Evolutionary conservation across 306 rosid genomes (phyloP), one percentile per base, ranked within the genome.

Genomic region (Pyrus communis): DNA sequence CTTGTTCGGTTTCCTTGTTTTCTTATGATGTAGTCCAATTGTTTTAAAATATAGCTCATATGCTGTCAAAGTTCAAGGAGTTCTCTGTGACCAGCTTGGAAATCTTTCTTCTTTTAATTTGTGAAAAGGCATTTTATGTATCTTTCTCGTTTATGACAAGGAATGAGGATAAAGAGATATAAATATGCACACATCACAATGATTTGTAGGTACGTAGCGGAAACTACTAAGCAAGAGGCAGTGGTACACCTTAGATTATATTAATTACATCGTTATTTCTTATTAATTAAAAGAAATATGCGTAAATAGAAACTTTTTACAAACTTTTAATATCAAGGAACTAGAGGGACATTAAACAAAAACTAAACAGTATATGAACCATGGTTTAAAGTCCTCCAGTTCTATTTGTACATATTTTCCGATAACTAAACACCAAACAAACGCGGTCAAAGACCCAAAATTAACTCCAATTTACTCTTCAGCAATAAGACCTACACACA

Each of bases 221-320:
- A 13, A 22, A 72, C 35, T 14, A 72, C 54, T 22, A 73, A 7
- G 54, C 67, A 51, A 51, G 55, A 15, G 55, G 55, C 18, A 51
- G 21, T 17, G 21, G 55, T 51, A 51, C 3, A 49, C 55, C 55
- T 51, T 17, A 51, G 55, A 51, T 51, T 51, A 51, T 73, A 74
- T 74, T 61, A 61, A 74, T 74, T 61, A 61, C 78, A 61, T 27
- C 60, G 58, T 43, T 74, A 43, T 61, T 74, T 43, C 77, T 43
- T 17, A 74, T 35, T 31, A 54, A 73, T 21, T 22, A n/a, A 15
- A 9, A 2, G 2, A 51, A 51, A 51, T 5, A 51, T 51, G 55
- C 21, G 21, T 7, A 51, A 17, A 51, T 15, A 42, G 21, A 51
- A 51, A 51, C 9, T 42, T 7, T 1, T 2, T 51, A 17, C 55